phyloP scores from a whole-genome alignment of 345 rosid genomes.

The Toxicodendron radicans region DNA sequence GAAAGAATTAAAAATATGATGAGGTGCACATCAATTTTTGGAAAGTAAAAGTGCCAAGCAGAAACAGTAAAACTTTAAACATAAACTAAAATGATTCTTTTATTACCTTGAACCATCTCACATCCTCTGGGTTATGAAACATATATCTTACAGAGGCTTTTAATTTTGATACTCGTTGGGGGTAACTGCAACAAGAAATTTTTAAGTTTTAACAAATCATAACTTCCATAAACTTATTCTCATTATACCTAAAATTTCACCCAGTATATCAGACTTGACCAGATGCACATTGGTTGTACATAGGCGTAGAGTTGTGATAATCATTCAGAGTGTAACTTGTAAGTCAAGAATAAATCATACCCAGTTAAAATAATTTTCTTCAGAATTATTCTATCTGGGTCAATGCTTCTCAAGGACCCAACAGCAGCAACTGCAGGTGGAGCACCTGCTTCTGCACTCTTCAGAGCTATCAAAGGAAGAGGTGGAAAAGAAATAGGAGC shows the following conservation, averaged over 20 bases:
- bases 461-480: slow-evolving; percentile 80
- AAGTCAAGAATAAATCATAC: slow-evolving; percentile 37
- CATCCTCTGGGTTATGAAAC: slow-evolving; percentile 96
- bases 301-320: neutral
- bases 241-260: neutral
- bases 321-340: neutral
- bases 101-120: slow-evolving; percentile 96
- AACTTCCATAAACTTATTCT: neutral
- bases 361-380: slow-evolving; percentile 93
- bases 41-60: neutral
- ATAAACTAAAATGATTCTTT: neutral
- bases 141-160: slow-evolving; percentile 83
- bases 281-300: neutral
- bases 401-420: slow-evolving; percentile 82
- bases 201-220: slow-evolving; percentile 1
- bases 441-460: slow-evolving; percentile 44
- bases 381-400: slow-evolving; percentile 78
- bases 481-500: slow-evolving; percentile 86
- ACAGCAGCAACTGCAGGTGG: slow-evolving; percentile 75
- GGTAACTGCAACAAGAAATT: slow-evolving; percentile 62
- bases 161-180: slow-evolving; percentile 82
- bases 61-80: neutral
- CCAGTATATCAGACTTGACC: neutral
- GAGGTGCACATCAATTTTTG: neutral
- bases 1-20: slow-evolving; percentile 13